Base-by-base conservation (phyloP, 441 rosid species). In the Corymbia citriodora region DNA sequence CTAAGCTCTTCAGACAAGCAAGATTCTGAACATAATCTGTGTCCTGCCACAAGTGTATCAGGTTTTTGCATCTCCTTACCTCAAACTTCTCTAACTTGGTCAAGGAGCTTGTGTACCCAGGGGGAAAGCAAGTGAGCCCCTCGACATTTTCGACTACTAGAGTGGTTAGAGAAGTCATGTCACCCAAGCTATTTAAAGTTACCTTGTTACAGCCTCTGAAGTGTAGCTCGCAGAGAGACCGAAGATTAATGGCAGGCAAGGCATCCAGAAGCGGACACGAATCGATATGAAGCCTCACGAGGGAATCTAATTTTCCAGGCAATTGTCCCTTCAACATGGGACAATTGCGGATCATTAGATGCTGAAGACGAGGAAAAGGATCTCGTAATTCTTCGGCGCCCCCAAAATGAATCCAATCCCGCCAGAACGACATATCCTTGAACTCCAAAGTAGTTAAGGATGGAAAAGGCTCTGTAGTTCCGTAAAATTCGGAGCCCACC, bases 61-160 rank as follows among this genome's bases (percentile, higher is more conserved):
- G 33, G 33, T 29, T 29, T 29, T 63, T 29, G 33, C 33, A 63
- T 29, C 72, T 29, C 29, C 17, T 29, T 13, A 63, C 33, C 72
- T 63, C 72, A 0, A 29, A 63, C 72, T 14, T 63, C 33, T 63
- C 72, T 29, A 63, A 14, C 31, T 63, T 63, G 72, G n/a, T 63
- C 18, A 14, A 14, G 33, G 33, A 0, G 0, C 72, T 63, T 0
- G 70, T 81, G 27, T 9, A 40, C 33, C n/a, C 53, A 45, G 0
- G 52, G 40, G 49, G 15, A 17, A 81, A 36, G 50, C 29, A 0
- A 81, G 86, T 0, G 27, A 81, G 52, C 49, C 7, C 14, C 48
- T 36, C 52, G 4, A 81, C 27, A 9, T 40, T 21, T 81, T 19
- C 27, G 0, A 81, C 49, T 17, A 7, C 52, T 8, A 23, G 86